Base-by-base conservation (phyloP, 371 early-diverging fungal genomes). In the Rhizopus delemar region DNA sequence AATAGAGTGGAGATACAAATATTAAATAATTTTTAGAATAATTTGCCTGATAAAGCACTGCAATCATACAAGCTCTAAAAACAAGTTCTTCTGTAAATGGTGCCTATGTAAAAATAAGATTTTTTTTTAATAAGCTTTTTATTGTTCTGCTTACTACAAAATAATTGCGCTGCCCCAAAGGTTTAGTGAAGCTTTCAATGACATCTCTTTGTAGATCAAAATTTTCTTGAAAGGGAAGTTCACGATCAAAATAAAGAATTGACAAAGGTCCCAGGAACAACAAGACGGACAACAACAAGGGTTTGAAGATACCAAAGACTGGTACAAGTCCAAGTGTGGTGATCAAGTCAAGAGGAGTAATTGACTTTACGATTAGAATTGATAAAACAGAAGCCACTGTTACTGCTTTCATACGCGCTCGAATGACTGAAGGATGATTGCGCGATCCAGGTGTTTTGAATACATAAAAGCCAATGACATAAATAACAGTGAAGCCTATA, bases 41-140 rank as follows among this genome's bases (percentile, higher is more conserved):
- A 9, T 72, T 70, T 16, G 84, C 78, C 32, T 70, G 71, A 49
- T 71, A 57, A 7, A 82, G 55, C 3, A 84, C 56, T 12, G 83
- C 71, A 31, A 87, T 69, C 72, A 87, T 83, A 60, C 83, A 86
- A 16, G 78, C 71, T 54, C 90, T 72, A 66, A 90, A 90, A 8
- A 87, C 83, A 59, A 83, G 67, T 60, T 90, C 90, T 68, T 90
- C 90, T 8, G 84, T 78, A 11, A 81, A 45, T 13, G 90, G 90
- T 7, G 81, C 88, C 86, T 88, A 59, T 8, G 7, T 46, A 16
- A 45, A 32, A 35, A 33, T 12, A 5, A 45, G n/a, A 43, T 39
- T 51, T 51, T 41, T 16, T 35, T 34, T 56, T 12, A 35, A 46
- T 35, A 29, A 46, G n/a, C 15, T 12, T 16, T n/a, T 39, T 39